Conservation (phyloP, 768 basidiomycete genomes). For the Mycena maculata region DNA sequence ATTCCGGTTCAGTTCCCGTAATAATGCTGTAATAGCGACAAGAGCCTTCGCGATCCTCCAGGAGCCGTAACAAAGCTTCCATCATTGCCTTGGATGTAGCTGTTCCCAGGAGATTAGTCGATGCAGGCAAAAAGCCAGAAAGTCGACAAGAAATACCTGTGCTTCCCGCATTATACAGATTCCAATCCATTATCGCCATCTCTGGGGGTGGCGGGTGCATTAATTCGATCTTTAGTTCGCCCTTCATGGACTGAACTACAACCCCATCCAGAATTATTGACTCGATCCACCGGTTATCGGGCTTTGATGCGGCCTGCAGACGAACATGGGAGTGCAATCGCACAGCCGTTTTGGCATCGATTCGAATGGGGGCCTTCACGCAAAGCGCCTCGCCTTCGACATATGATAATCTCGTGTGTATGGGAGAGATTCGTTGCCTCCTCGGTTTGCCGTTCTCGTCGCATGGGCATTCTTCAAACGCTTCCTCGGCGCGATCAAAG, state of each 20-base stretch:
- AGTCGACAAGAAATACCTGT: slow-evolving; percentile 49
- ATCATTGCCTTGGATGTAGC: slow-evolving; percentile 75
- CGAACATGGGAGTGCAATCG: slow-evolving; percentile 76
- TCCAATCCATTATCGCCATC: slow-evolving; percentile 70
- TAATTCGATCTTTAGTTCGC: slow-evolving; percentile 65
- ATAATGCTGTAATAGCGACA: slow-evolving; percentile 65
- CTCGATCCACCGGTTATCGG: slow-evolving; percentile 60
- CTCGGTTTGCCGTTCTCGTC: slow-evolving; percentile 68
- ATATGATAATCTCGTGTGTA: slow-evolving; percentile 52
- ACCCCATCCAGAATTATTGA: slow-evolving; percentile 66
- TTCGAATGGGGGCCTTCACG: slow-evolving; percentile 64
- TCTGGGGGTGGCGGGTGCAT: slow-evolving; percentile 73
- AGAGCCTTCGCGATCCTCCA: slow-evolving; percentile 54
- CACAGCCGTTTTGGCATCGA: slow-evolving; percentile 61
- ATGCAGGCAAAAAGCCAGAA: background rate
- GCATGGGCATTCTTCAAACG: slow-evolving; percentile 74
- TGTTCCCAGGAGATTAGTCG: slow-evolving; percentile 35
- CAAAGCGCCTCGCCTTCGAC: slow-evolving; percentile 50
- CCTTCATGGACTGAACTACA: slow-evolving; percentile 64
- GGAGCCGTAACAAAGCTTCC: slow-evolving; percentile 65
- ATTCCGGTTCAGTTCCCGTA: slow-evolving; percentile 43
- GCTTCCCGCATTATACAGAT: slow-evolving; percentile 71
- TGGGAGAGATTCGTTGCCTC: slow-evolving; percentile 56
- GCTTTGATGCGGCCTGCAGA: slow-evolving; percentile 66
- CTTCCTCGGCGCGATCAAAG: slow-evolving; percentile 76